Evolutionary conservation across 2,329 filamentous ascomycete species (phyloP).

Genomic region (Verticillium nonalfalfae): DNA sequence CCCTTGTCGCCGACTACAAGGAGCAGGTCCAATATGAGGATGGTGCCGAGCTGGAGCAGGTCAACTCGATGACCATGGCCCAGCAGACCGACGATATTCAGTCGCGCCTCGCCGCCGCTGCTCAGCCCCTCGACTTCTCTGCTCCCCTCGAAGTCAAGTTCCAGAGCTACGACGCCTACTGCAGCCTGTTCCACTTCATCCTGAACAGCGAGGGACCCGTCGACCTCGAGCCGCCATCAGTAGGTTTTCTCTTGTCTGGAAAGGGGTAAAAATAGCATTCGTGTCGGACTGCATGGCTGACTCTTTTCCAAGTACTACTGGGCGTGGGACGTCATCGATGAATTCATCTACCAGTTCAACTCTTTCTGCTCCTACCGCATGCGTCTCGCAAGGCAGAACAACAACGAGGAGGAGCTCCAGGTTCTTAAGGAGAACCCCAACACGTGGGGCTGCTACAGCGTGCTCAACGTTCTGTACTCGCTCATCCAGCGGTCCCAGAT

Average conservation of each 20-base stretch:
- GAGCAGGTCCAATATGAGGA: constrained; percentile 95
- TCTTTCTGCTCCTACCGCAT: constrained; percentile 97
- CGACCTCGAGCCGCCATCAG: constrained; percentile 91
- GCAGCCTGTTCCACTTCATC: constrained; percentile 98
- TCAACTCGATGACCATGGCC: constrained; percentile 60
- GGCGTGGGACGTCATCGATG: constrained; percentile 99
- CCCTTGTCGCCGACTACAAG: constrained; percentile 89
- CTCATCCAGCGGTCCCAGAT: constrained; percentile 98
- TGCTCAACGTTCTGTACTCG: constrained; percentile 98
- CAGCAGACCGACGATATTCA: constrained; percentile 87
- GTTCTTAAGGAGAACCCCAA: constrained; percentile 94
- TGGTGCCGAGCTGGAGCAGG: constrained; percentile 68
- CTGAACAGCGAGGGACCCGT: constrained; percentile 99
- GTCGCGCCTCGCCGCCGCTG: constrained; percentile 82
- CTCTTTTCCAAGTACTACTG: constrained; percentile 73
- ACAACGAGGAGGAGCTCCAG: constrained; percentile 88
- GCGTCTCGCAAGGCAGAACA: constrained; percentile 73
- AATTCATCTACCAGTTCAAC: constrained; percentile 99
- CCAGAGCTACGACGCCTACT: constrained; percentile 98
- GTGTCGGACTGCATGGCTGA: constrained; percentile 1
- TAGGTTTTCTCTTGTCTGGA: constrained; percentile 43
- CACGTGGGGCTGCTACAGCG: constrained; percentile 99
- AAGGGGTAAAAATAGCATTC: neutral
- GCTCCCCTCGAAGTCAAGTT: constrained; percentile 96
- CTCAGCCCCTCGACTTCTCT: constrained; percentile 92